Percentiles rank a stretch among this genome's conserved stretches.
Evolutionary conservation across 2,329 filamentous ascomycete genomes (phyloP).

Genomic region (Paramyrothecium roridum): DNA sequence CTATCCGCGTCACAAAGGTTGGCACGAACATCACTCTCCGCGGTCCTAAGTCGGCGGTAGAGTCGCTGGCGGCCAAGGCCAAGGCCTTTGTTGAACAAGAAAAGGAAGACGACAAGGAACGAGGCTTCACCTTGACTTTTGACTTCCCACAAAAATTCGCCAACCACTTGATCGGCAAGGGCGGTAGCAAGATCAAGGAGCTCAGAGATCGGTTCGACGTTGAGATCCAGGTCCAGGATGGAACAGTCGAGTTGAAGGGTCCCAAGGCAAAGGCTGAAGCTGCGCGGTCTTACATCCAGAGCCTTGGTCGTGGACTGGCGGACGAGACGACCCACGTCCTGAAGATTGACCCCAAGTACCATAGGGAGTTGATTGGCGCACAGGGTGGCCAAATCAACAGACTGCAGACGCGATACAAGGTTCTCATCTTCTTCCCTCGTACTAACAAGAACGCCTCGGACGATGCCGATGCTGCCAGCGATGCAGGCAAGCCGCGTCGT

Average conservation of each 20-base stretch:
- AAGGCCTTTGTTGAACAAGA: slow-evolving; percentile 80
- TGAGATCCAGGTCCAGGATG: slow-evolving; percentile 85
- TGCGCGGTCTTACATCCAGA: slow-evolving; percentile 77
- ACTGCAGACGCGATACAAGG: slow-evolving; percentile 87
- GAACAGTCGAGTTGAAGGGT: slow-evolving; percentile 92
- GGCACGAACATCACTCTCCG: slow-evolving; percentile 68
- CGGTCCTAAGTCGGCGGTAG: slow-evolving; percentile 71
- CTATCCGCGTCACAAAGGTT: slow-evolving; percentile 55
- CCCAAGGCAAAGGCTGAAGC: slow-evolving; percentile 91
- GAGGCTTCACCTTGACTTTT: slow-evolving; percentile 80
- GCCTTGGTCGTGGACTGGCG: slow-evolving; percentile 76
- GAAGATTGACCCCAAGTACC: slow-evolving; percentile 91
- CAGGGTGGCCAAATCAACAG: slow-evolving; percentile 86
- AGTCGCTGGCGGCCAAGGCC: slow-evolving; percentile 70
- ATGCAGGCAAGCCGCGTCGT: slow-evolving; percentile 61
- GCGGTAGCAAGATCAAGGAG: slow-evolving; percentile 63
- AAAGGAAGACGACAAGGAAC: slow-evolving; percentile 89
- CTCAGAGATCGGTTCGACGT: slow-evolving; percentile 66
- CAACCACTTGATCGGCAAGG: slow-evolving; percentile 75
- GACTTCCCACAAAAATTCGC: slow-evolving; percentile 95
- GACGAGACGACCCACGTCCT: slow-evolving; percentile 86
- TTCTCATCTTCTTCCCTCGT: slow-evolving; percentile 90
- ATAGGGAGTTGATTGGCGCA: slow-evolving; percentile 88
- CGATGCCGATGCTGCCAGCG: slow-evolving; percentile 69
- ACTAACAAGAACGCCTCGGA: slow-evolving; percentile 60